These are phyloP conservation scores for Andrographis paniculata DNA, from an alignment of 305 asterid species.

Conservation along the genomic window DNA sequence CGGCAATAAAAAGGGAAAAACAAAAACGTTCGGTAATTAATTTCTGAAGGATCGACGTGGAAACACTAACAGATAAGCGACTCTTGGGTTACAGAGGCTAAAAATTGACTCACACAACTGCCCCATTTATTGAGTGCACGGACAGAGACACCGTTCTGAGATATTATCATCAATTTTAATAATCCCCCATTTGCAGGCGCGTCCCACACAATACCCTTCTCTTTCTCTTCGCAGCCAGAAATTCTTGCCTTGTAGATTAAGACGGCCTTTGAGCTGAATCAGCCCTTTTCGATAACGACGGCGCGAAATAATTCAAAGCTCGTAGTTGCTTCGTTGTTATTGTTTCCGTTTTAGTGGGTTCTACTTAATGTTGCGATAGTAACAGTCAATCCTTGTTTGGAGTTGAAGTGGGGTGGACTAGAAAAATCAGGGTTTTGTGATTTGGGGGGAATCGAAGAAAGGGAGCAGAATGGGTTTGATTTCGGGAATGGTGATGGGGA, in stretches of 20 bases:
- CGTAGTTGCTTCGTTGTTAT: not conserved
- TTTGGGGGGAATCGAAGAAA: not conserved
- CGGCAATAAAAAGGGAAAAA: too few species aligned
- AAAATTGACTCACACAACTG: too few species aligned
- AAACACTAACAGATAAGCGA: not conserved
- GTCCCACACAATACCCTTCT: too few species aligned
- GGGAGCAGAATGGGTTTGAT: conserved; percentile 63
- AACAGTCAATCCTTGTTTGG: not conserved
- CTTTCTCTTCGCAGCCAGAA: too few species aligned
- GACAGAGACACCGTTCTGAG: too few species aligned
- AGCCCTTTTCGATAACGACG: too few species aligned
- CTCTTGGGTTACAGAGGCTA: not conserved
- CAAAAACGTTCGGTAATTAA: not conserved
- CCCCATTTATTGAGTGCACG: too few species aligned
- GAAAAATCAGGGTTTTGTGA: not conserved
- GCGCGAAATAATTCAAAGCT: too few species aligned
- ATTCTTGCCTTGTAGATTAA: too few species aligned
- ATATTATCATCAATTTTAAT: too few species aligned
- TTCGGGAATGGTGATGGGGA: conserved; percentile 86
- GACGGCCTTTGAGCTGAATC: too few species aligned
- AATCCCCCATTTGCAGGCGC: too few species aligned
- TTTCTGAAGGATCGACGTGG: not conserved
- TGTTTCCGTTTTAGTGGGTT: not conserved
- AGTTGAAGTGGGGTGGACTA: not conserved
- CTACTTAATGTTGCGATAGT: not conserved